Conservation (phyloP, 139 green algal genomes). For the Cymbomonas tetramitiformis region DNA sequence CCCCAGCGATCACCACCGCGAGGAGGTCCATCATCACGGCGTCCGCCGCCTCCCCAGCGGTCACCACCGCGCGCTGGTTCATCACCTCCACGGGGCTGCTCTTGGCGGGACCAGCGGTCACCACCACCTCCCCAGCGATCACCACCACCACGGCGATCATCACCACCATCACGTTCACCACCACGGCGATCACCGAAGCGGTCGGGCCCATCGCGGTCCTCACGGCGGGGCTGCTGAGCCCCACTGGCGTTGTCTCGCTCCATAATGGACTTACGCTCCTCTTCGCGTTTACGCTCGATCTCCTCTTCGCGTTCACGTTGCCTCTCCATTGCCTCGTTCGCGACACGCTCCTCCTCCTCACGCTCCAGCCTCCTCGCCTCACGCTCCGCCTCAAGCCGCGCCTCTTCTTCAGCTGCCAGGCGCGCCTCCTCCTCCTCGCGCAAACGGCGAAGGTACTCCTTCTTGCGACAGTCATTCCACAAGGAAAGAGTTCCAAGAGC, state of each 20-base stretch:
- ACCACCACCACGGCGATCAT: neutral
- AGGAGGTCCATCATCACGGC: neutral
- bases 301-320: slow-evolving; percentile 3
- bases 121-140: neutral
- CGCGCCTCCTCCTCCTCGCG: slow-evolving; percentile 85
- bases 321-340: neutral
- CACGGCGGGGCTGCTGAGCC: neutral
- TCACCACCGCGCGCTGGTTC: too few species aligned
- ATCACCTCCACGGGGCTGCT: too few species aligned
- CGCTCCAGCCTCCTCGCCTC: slow-evolving; percentile 38
- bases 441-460: too few species aligned
- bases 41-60: neutral
- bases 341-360: slow-evolving; percentile 33
- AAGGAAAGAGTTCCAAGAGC: too few species aligned
- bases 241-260: neutral
- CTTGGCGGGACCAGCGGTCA: too few species aligned
- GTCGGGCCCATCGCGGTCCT: neutral
- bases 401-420: slow-evolving; percentile 38
- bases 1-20: neutral
- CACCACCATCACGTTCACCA: neutral
- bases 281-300: neutral
- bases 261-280: neutral
- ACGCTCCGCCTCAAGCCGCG: slow-evolving; percentile 36
- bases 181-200: neutral
- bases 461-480: too few species aligned